These are phyloP conservation scores for Paracorniculantispora psalliotae DNA, from an alignment of 2,329 filamentous ascomycete species.

Conservation along the genomic window DNA sequence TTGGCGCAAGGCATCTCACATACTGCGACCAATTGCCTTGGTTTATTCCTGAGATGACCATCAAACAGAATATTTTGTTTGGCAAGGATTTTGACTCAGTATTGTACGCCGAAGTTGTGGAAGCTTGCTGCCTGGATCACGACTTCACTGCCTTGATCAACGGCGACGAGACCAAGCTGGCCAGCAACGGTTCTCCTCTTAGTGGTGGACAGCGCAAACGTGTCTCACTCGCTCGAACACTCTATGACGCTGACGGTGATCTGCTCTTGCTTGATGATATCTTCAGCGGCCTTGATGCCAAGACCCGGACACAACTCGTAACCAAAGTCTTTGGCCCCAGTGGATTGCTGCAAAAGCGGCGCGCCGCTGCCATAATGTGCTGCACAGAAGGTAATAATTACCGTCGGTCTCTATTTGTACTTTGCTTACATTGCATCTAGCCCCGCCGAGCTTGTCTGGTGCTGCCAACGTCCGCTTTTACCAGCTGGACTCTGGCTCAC, in stretches of 20 bases:
- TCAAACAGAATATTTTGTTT: background rate
- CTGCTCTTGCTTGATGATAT: background rate
- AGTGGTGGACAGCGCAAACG: constrained; percentile 2
- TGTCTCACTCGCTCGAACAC: background rate
- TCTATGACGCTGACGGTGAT: background rate
- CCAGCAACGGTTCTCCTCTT: background rate
- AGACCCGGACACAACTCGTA: background rate
- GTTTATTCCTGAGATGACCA: background rate
- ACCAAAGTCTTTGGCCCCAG: background rate
- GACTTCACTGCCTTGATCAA: background rate
- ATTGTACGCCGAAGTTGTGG: background rate
- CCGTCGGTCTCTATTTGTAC: background rate
- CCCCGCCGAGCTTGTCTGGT: background rate
- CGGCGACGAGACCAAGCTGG: background rate
- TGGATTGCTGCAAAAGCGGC: background rate
- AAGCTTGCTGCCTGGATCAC: background rate
- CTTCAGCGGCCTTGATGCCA: background rate
- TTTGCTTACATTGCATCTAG: background rate
- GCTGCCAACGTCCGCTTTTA: background rate
- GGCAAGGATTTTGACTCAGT: background rate
- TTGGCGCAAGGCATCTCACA: background rate
- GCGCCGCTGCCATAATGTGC: background rate
- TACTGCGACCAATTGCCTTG: background rate
- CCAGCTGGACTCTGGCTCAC: background rate
- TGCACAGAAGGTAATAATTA: background rate